A percentile compares a stretch with the other conserved stretches of the same genome.
These are phyloP conservation scores for Chalaropsis ovoidea DNA, from an alignment of 2,329 filamentous ascomycete species.

Conservation along the genomic window DNA sequence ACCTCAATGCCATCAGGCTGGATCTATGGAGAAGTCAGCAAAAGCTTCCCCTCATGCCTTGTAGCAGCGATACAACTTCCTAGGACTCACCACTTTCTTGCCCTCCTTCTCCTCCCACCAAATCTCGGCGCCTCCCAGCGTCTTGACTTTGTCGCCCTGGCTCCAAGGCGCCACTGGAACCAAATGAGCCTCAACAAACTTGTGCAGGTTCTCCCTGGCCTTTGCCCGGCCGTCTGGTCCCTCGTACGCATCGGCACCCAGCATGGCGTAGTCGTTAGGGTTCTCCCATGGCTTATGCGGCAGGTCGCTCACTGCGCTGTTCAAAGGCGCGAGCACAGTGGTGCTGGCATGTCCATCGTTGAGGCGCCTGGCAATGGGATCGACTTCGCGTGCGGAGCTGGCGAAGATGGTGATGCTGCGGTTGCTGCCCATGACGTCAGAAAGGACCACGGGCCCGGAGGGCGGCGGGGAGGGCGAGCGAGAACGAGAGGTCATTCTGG, in stretches of 20 bases:
- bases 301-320: constrained; percentile 65
- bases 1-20: constrained; percentile 76
- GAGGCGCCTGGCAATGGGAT: constrained; percentile 57
- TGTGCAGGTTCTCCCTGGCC: constrained; percentile 62
- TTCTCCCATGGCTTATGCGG: constrained; percentile 83
- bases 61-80: too few species aligned
- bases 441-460: constrained; percentile 48
- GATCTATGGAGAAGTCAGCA: constrained; percentile 40
- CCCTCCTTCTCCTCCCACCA: constrained; percentile 73
- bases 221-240: constrained; percentile 64
- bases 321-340: constrained; percentile 79
- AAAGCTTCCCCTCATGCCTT: constrained; percentile 16
- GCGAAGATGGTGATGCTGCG: constrained; percentile 77
- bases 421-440: constrained; percentile 72
- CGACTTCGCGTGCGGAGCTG: constrained; percentile 65
- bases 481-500: not conserved
- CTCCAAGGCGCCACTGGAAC: constrained; percentile 66
- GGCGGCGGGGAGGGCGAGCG: not conserved
- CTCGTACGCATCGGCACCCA: constrained; percentile 64
- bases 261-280: constrained; percentile 56
- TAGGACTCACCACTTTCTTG: constrained; percentile 50
- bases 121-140: constrained; percentile 56
- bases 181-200: constrained; percentile 80
- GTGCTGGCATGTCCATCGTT: constrained; percentile 57
- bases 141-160: constrained; percentile 54